phyloP scores from a whole-genome alignment of 2,329 filamentous ascomycete species.

The Epicoccum sorghinum region DNA sequence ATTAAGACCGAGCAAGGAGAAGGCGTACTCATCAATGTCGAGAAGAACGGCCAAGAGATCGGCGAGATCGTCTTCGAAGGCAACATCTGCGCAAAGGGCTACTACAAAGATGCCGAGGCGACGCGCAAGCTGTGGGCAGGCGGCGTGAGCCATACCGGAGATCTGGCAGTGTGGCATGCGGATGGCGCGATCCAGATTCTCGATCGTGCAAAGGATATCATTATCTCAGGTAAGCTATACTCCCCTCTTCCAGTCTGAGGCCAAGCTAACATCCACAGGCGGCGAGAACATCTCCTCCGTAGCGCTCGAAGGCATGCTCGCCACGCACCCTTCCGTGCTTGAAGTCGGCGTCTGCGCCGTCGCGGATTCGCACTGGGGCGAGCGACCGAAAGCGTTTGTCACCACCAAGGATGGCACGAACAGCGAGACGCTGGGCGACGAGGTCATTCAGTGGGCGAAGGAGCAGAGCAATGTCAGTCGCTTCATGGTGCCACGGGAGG shows the following conservation, averaged over 20 bases:
- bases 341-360: slow-evolving; percentile 92
- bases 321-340: slow-evolving; percentile 84
- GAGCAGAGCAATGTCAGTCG: slow-evolving; percentile 79
- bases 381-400: slow-evolving; percentile 92
- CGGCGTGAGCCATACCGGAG: slow-evolving; percentile 85
- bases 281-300: slow-evolving; percentile 97
- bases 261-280: slow-evolving; percentile 56
- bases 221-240: slow-evolving; percentile 76
- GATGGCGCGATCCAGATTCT: slow-evolving; percentile 92
- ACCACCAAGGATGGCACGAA: slow-evolving; percentile 67
- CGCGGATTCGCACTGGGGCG: slow-evolving; percentile 89
- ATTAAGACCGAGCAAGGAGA: slow-evolving; percentile 78
- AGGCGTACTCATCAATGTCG: slow-evolving; percentile 70
- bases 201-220: slow-evolving; percentile 96
- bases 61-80: slow-evolving; percentile 86
- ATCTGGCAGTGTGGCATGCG: slow-evolving; percentile 89
- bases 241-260: background rate
- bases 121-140: slow-evolving; percentile 87
- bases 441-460: slow-evolving; percentile 86
- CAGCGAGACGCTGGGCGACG: slow-evolving; percentile 67
- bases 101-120: slow-evolving; percentile 87
- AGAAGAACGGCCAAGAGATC: slow-evolving; percentile 73
- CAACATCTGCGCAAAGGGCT: slow-evolving; percentile 90
- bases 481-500: slow-evolving; percentile 82
- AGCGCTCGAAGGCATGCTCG: slow-evolving; percentile 87